phyloP scores from a whole-genome alignment of 2,329 filamentous ascomycete species.

The Penicillium sclerotiorum region DNA sequence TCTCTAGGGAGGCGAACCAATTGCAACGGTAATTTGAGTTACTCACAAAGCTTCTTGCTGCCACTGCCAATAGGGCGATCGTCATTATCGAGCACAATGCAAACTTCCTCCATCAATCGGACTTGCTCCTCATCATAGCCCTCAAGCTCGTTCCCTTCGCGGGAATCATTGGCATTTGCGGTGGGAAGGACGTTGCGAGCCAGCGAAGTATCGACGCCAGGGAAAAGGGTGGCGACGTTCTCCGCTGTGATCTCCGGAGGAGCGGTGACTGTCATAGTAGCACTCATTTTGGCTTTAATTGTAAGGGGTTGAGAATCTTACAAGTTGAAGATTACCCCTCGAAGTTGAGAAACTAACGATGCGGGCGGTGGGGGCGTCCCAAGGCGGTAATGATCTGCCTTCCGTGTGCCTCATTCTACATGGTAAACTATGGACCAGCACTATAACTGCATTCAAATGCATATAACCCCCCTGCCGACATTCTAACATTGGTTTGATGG shows the following conservation, averaged over 20 bases:
- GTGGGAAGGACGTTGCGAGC: slow-evolving; percentile 56
- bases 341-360: neutral
- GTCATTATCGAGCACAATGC: slow-evolving; percentile 92
- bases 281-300: slow-evolving; percentile 35
- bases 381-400: slow-evolving; percentile 9
- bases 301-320: neutral
- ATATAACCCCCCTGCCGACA: too few species aligned
- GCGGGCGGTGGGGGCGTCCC: neutral
- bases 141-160: slow-evolving; percentile 69
- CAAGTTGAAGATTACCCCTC: neutral
- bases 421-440: too few species aligned
- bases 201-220: slow-evolving; percentile 70
- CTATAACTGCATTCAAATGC: too few species aligned
- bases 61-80: slow-evolving; percentile 92
- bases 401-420: too few species aligned
- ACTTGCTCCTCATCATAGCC: slow-evolving; percentile 98
- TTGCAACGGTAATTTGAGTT: neutral
- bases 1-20: neutral
- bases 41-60: slow-evolving; percentile 95
- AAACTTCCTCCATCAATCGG: slow-evolving; percentile 96
- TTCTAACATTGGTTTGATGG: too few species aligned
- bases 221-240: slow-evolving; percentile 84
- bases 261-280: slow-evolving; percentile 53
- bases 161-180: slow-evolving; percentile 33
- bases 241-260: slow-evolving; percentile 75